Evolutionary conservation across 495 filamentous ascomycete genomes (phyloP).

Genomic region (Annulohypoxylon moriforme): DNA sequence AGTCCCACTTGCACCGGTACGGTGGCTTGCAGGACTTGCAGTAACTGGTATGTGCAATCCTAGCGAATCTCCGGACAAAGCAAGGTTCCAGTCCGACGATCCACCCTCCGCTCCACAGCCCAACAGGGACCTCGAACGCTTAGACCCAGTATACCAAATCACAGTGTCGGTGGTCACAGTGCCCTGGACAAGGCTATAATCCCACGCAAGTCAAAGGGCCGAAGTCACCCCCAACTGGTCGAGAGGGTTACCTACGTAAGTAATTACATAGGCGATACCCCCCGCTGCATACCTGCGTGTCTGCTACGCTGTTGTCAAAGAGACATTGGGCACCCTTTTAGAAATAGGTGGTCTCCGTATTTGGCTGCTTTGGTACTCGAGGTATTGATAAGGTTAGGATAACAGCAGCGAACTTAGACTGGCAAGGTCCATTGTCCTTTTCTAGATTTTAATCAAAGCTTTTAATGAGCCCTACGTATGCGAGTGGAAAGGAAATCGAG

Average conservation of each 20-base stretch:
- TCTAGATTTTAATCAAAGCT: slow-evolving; percentile 16
- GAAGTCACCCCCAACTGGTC: slow-evolving; percentile 32
- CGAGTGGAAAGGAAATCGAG: not conserved
- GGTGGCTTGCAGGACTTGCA: slow-evolving; percentile 38
- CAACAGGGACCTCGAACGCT: slow-evolving; percentile 32
- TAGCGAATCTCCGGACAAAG: slow-evolving; percentile 34
- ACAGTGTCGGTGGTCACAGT: slow-evolving; percentile 42
- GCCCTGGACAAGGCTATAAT: slow-evolving; percentile 32
- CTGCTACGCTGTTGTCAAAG: slow-evolving; percentile 40
- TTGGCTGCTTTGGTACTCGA: not conserved
- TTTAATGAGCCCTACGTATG: slow-evolving; percentile 14
- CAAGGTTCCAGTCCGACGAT: slow-evolving; percentile 37
- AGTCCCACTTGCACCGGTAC: slow-evolving; percentile 42
- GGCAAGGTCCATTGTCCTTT: not conserved
- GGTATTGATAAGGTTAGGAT: slow-evolving; percentile 12
- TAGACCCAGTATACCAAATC: slow-evolving; percentile 33
- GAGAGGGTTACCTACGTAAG: slow-evolving; percentile 25
- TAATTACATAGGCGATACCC: slow-evolving; percentile 20
- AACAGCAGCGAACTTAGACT: slow-evolving; percentile 4
- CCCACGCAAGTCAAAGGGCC: slow-evolving; percentile 37
- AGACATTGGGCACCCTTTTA: slow-evolving; percentile 7
- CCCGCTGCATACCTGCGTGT: slow-evolving; percentile 29
- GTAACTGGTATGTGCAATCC: slow-evolving; percentile 41
- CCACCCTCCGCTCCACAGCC: slow-evolving; percentile 30
- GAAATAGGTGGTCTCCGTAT: not conserved